A percentile compares a stretch with the other conserved stretches of the same genome.
These are phyloP conservation scores for Scopulariopsis brevicaulis DNA, from an alignment of 2,329 filamentous ascomycete species.

Conservation along the genomic window DNA sequence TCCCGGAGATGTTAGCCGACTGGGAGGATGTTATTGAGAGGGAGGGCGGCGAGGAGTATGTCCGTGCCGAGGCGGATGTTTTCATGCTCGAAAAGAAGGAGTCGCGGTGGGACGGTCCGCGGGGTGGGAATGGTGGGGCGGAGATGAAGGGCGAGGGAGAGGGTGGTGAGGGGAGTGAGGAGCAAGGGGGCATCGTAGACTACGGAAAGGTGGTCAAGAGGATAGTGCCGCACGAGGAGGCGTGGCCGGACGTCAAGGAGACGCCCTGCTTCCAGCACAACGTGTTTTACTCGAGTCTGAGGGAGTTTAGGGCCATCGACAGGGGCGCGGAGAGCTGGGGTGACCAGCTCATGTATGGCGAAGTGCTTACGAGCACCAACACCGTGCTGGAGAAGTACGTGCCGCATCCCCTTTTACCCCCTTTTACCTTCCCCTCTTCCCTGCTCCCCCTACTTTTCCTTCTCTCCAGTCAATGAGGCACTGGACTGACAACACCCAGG, in stretches of 20 bases:
- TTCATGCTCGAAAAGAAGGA: constrained; percentile 65
- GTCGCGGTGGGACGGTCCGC: constrained; percentile 43
- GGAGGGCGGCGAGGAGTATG: constrained; percentile 56
- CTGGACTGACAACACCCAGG: constrained; percentile 52
- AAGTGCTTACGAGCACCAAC: constrained; percentile 89
- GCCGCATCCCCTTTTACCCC: background rate
- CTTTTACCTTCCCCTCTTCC: background rate
- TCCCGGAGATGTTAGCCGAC: constrained; percentile 55
- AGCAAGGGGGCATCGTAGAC: constrained; percentile 53
- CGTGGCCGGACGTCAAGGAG: constrained; percentile 55
- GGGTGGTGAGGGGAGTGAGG: too few species aligned
- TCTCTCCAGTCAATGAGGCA: background rate
- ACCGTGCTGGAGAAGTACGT: constrained; percentile 79
- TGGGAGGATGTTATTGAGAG: constrained; percentile 52
- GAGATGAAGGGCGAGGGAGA: too few species aligned
- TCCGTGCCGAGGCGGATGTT: constrained; percentile 71
- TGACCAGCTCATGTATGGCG: constrained; percentile 69
- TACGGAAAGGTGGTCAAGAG: constrained; percentile 64
- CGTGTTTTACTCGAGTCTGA: constrained; percentile 62
- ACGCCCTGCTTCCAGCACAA: constrained; percentile 83
- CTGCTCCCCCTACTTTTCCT: background rate
- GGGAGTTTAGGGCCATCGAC: constrained; percentile 47
- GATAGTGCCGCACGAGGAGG: constrained; percentile 59
- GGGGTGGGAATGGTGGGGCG: constrained; percentile 13
- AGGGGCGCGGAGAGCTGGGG: constrained; percentile 60